Percentiles rank a stretch among this genome's conserved stretches.
These are phyloP conservation scores for Coffea humblotiana DNA, from an alignment of 305 asterid species.

Conservation along the genomic window DNA sequence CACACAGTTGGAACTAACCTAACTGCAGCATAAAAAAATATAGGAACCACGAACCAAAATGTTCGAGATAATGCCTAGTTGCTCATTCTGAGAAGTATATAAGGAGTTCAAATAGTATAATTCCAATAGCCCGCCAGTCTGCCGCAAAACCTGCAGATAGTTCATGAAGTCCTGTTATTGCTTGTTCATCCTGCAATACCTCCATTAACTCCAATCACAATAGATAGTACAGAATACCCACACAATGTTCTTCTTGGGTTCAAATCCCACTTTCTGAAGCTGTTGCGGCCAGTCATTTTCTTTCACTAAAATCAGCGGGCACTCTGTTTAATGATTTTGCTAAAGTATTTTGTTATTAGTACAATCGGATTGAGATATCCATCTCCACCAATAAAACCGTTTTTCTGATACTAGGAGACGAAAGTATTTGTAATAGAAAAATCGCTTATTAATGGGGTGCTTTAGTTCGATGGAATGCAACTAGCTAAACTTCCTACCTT, in stretches of 20 bases:
- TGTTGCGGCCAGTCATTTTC: slow-evolving; percentile 75
- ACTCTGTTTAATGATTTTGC: slow-evolving; percentile 83
- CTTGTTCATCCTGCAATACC: no score
- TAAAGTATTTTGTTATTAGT: not conserved
- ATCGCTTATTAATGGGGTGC: no score
- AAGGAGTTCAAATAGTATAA: slow-evolving; percentile 68
- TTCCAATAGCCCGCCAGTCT: slow-evolving; percentile 97
- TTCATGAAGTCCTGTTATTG: no score
- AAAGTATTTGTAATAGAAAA: not conserved
- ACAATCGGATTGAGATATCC: not conserved
- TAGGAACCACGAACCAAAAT: not conserved
- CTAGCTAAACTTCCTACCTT: no score
- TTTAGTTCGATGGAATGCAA: no score
- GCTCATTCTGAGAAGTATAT: slow-evolving; percentile 24
- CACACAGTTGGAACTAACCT: no score
- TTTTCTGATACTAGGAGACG: not conserved
- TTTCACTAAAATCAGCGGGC: slow-evolving; percentile 73
- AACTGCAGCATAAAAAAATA: not conserved
- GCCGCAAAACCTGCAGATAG: slow-evolving; percentile 66
- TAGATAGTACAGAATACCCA: slow-evolving; percentile 87
- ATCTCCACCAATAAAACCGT: not conserved
- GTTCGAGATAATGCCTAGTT: not conserved
- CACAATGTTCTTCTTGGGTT: slow-evolving; percentile 60
- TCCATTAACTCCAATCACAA: no score
- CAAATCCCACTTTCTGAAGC: slow-evolving; percentile 74